Percentiles rank a stretch among this genome's conserved stretches.
Evolutionary conservation across 164 flowering plant species (phyloP).

Genomic region (Echeveria elegans): DNA sequence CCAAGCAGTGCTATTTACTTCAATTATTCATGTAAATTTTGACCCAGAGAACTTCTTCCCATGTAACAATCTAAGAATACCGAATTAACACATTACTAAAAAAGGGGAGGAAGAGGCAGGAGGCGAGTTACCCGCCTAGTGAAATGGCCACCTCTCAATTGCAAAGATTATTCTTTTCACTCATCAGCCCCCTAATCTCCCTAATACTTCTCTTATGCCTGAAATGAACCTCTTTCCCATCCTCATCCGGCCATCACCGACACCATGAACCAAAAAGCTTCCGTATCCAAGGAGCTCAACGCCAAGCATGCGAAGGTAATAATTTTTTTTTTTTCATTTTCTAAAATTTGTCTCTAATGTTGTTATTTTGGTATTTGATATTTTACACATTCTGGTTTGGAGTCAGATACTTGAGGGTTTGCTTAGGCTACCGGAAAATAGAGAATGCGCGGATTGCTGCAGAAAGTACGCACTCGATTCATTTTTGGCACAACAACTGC

Average conservation of each 20-base stretch:
- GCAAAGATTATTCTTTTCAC: background rate
- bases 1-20: no score
- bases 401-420: constrained; percentile 67
- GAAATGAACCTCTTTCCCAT: background rate
- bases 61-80: no score
- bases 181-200: no score
- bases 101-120: no score
- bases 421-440: constrained; percentile 59
- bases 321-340: background rate
- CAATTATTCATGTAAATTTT: no score
- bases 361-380: background rate
- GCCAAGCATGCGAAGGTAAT: constrained; percentile 54
- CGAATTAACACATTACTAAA: no score
- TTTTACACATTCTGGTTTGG: background rate
- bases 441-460: constrained; percentile 72
- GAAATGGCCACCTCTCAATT: no score
- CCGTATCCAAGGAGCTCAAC: constrained; percentile 60
- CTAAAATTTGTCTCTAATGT: background rate
- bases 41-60: no score
- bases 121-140: no score
- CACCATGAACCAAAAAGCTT: constrained; percentile 56
- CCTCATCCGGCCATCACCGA: background rate
- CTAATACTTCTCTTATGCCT: background rate
- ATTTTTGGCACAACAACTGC: background rate
- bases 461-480: constrained; percentile 35